A percentile compares a stretch with the other conserved stretches of the same genome.
These are phyloP conservation scores for Aspergillus proliferans DNA, from an alignment of 2,329 filamentous ascomycete genomes.

Conservation along the genomic window DNA sequence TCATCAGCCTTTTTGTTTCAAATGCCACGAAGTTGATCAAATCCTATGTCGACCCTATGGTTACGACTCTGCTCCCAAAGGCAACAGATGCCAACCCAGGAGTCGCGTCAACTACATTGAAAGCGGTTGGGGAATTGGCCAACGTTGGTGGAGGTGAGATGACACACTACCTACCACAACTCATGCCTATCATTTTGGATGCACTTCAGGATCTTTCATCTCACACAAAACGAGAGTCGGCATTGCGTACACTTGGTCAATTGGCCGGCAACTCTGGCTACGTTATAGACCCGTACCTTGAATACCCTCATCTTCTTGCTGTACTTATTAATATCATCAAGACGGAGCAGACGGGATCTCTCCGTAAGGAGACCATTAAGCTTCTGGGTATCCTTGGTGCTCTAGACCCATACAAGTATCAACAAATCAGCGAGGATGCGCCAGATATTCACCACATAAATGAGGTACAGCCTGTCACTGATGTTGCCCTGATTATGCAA, in stretches of 20 bases:
- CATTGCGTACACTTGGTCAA: slow-evolving; percentile 83
- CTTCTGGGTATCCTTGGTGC: slow-evolving; percentile 92
- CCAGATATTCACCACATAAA: slow-evolving; percentile 70
- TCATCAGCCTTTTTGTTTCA: slow-evolving; percentile 86
- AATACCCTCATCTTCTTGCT: slow-evolving; percentile 89
- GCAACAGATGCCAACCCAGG: slow-evolving; percentile 77
- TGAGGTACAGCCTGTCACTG: slow-evolving; percentile 67
- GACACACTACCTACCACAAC: slow-evolving; percentile 78
- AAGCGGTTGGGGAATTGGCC: slow-evolving; percentile 88
- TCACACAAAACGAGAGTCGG: slow-evolving; percentile 81
- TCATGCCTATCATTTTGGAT: slow-evolving; percentile 97
- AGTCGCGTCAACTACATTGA: slow-evolving; percentile 89
- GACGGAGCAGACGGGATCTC: slow-evolving; percentile 75
- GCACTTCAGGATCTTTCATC: slow-evolving; percentile 92
- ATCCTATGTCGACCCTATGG: slow-evolving; percentile 95
- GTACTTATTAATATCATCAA: slow-evolving; percentile 92
- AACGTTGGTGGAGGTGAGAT: slow-evolving; percentile 93
- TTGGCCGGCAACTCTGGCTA: slow-evolving; percentile 94
- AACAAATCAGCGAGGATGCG: slow-evolving; percentile 80
- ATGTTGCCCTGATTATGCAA: slow-evolving; percentile 97
- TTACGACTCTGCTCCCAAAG: slow-evolving; percentile 88
- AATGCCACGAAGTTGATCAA: slow-evolving; percentile 91
- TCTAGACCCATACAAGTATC: slow-evolving; percentile 91
- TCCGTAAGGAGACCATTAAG: slow-evolving; percentile 92
- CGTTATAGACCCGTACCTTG: slow-evolving; percentile 90